Evolutionary conservation across 2,329 filamentous ascomycete genomes (phyloP).

Genomic region (Erysiphe neolycopersici): DNA sequence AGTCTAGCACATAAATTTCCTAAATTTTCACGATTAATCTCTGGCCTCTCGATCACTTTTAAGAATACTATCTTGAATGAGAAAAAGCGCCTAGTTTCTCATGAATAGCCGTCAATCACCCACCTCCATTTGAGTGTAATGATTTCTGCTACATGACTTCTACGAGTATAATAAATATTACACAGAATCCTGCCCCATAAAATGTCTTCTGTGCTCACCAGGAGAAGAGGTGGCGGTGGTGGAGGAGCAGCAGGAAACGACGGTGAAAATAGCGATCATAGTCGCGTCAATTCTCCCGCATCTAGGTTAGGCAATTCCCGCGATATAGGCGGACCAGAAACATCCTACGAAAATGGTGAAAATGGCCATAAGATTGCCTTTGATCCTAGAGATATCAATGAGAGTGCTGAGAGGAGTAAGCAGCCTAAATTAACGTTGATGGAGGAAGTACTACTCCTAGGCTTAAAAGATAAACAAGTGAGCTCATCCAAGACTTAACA

Average conservation of each 20-base stretch:
- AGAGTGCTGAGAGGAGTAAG: constrained; percentile 87
- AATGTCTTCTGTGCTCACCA: constrained; percentile 29
- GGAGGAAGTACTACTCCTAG: constrained; percentile 90
- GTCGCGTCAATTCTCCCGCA: constrained; percentile 37
- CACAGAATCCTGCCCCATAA: constrained; percentile 1
- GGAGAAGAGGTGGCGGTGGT: constrained; percentile 36
- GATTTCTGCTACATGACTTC: too few relatives aligned
- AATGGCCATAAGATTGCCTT: constrained; percentile 98
- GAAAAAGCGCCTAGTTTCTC: too few relatives aligned
- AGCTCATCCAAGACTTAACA: not conserved
- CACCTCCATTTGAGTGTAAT: too few relatives aligned
- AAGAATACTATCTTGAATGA: too few relatives aligned
- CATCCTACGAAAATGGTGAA: constrained; percentile 72
- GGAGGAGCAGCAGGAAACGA: constrained; percentile 37
- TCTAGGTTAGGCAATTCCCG: constrained; percentile 31
- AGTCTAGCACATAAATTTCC: too few relatives aligned
- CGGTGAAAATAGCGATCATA: constrained; percentile 34
- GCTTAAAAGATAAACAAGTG: constrained; percentile 96
- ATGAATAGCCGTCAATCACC: too few relatives aligned
- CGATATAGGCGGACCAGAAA: constrained; percentile 36
- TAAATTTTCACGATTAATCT: too few relatives aligned
- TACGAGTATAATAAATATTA: too few relatives aligned
- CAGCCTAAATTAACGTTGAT: constrained; percentile 96
- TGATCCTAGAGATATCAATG: constrained; percentile 88
- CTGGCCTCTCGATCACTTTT: too few relatives aligned